These are phyloP conservation scores for Jasminum sambac DNA, from an alignment of 257 asterid species.

Conservation along the genomic window DNA sequence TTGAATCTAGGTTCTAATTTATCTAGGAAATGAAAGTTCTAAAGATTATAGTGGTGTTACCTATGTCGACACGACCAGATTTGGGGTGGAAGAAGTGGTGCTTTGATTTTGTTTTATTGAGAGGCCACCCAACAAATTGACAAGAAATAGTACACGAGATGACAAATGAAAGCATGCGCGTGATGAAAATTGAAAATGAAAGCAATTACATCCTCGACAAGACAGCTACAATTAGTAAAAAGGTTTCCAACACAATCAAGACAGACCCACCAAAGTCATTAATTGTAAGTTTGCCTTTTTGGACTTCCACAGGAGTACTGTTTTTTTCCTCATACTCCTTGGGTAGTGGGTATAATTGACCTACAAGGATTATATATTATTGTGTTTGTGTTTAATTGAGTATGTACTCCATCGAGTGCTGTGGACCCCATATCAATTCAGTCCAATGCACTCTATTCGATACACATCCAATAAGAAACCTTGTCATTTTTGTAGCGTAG, in stretches of 20 bases:
- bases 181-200: slow-evolving; percentile 63
- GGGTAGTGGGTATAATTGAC: background rate
- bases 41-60: slow-evolving; percentile 16
- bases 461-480: no score
- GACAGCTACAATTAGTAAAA: slow-evolving; percentile 53
- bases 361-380: background rate
- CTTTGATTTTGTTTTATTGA: slow-evolving; percentile 8
- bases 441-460: no score
- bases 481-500: no score
- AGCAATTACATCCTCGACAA: slow-evolving; percentile 62
- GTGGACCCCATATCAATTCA: no score
- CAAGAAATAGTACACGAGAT: slow-evolving; percentile 33
- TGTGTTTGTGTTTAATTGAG: background rate
- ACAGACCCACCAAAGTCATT: slow-evolving; percentile 55
- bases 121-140: slow-evolving; percentile 14
- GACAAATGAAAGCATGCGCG: slow-evolving; percentile 51
- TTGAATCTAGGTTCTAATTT: slow-evolving; percentile 1
- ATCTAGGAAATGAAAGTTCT: slow-evolving; percentile 14
- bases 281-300: slow-evolving; percentile 29
- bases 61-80: slow-evolving; percentile 13
- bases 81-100: slow-evolving; percentile 28
- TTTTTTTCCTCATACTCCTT: slow-evolving; percentile 18
- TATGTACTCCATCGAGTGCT: no score
- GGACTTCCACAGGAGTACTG: slow-evolving; percentile 27
- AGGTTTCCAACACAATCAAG: slow-evolving; percentile 52